A percentile compares a stretch with the other conserved stretches of the same genome.
These are phyloP conservation scores for Platanthera zijinensis DNA, from an alignment of 106 monocot genomes.

Conservation along the genomic window DNA sequence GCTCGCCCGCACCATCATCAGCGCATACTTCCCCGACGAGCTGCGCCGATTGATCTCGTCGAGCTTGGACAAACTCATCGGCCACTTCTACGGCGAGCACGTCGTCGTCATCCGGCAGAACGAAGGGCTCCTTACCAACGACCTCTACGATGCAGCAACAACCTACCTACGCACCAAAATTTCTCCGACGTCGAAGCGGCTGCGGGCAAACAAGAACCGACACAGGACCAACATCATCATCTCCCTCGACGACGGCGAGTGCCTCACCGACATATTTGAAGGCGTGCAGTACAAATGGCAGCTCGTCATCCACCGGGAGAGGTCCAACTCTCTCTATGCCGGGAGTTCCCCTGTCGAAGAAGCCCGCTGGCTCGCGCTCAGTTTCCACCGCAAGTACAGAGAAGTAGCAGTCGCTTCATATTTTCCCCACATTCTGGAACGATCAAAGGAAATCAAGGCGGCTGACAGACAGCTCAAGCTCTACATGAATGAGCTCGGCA, in stretches of 20 bases:
- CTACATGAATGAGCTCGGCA: conserved; percentile 5
- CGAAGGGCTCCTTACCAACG: conserved; percentile 10
- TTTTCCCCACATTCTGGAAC: conserved; percentile 15
- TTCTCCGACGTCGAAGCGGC: background rate
- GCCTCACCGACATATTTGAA: conserved; percentile 23
- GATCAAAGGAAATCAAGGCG: conserved; percentile 1
- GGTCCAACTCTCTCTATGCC: background rate
- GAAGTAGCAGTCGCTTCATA: conserved; percentile 5
- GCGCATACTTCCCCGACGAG: conserved; percentile 21
- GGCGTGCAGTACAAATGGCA: conserved; percentile 26
- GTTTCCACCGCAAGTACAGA: conserved; percentile 24
- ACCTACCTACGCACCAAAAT: conserved; percentile 17
- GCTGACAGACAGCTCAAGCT: conserved; percentile 14
- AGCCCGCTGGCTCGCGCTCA: conserved; percentile 15
- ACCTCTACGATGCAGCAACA: conserved; percentile 11
- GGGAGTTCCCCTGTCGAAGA: background rate
- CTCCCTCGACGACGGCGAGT: conserved; percentile 14
- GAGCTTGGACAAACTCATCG: background rate
- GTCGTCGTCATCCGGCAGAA: conserved; percentile 22
- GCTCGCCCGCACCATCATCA: conserved; percentile 12
- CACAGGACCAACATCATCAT: conserved; percentile 1
- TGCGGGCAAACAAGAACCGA: conserved; percentile 11
- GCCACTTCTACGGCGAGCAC: conserved; percentile 2
- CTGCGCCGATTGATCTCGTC: conserved; percentile 9
- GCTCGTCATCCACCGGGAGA: background rate